Evolutionary conservation across 2,329 filamentous ascomycete genomes (phyloP).

Genomic region (Beauveria australis): DNA sequence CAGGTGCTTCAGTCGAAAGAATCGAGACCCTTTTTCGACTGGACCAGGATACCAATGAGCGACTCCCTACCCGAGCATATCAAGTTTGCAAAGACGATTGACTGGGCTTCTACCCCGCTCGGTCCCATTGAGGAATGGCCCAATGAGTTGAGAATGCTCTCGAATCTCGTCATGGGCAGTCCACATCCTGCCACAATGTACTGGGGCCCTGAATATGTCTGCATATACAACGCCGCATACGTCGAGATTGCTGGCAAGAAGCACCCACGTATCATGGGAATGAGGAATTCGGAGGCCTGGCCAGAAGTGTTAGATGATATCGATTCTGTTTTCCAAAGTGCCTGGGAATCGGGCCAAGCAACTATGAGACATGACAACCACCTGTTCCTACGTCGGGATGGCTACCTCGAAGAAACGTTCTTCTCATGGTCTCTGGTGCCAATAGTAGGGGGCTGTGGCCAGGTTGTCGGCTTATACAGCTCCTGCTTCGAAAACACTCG

Average conservation of each 20-base stretch:
- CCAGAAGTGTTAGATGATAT: conserved; percentile 67
- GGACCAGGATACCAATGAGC: conserved; percentile 63
- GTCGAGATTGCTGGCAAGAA: conserved; percentile 65
- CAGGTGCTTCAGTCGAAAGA: conserved; percentile 30
- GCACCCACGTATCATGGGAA: conserved; percentile 68
- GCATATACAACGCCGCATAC: conserved; percentile 68
- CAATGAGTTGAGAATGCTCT: conserved; percentile 65
- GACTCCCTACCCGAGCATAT: conserved; percentile 62
- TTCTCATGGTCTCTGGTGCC: conserved; percentile 80
- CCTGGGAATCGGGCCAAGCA: conserved; percentile 62
- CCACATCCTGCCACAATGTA: conserved; percentile 71
- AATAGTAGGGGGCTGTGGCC: conserved; percentile 64
- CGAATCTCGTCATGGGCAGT: conserved; percentile 73
- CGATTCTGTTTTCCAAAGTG: conserved; percentile 58
- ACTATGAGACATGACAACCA: conserved; percentile 80
- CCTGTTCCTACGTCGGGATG: conserved; percentile 61
- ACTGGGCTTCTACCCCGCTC: conserved; percentile 66
- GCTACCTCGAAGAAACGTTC: conserved; percentile 69
- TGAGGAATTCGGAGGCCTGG: conserved; percentile 61
- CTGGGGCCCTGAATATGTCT: conserved; percentile 62
- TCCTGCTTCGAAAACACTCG: conserved; percentile 75
- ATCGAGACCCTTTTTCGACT: conserved; percentile 59
- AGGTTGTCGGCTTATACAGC: conserved; percentile 69
- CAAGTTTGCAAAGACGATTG: conserved; percentile 59
- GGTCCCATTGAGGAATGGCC: conserved; percentile 71